Evolutionary conservation across 305 asterid genomes (phyloP).

Genomic region (Fraxinus floribunda): DNA sequence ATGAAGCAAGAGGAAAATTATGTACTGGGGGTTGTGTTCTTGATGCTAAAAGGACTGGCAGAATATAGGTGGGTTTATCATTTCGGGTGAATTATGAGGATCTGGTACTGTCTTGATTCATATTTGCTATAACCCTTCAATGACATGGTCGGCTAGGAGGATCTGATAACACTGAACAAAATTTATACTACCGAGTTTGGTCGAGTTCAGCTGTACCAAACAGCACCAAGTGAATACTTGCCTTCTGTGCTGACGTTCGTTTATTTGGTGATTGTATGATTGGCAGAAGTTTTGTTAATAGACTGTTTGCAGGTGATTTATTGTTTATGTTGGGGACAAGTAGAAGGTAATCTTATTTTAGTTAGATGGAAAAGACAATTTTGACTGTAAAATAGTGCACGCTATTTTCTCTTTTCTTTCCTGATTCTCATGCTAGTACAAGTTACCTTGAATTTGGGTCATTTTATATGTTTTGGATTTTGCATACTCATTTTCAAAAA

Average conservation of each 20-base stretch:
- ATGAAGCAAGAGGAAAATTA: background rate
- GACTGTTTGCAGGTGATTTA: constrained; percentile 5
- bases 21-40: background rate
- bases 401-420: background rate
- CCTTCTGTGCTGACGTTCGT: constrained; percentile 39
- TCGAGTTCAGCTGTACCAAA: background rate
- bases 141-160: background rate
- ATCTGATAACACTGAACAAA: background rate
- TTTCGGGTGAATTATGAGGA: background rate
- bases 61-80: background rate
- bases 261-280: constrained; percentile 34
- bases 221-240: constrained; percentile 10
- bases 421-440: background rate
- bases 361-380: background rate
- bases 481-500: background rate
- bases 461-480: background rate
- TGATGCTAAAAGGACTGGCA: background rate
- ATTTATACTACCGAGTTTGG: background rate
- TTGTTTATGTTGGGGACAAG: constrained; percentile 11
- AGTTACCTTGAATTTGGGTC: background rate
- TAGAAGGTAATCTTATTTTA: background rate
- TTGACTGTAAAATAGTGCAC: background rate
- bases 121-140: background rate
- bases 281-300: constrained; percentile 1
- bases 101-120: background rate